These are phyloP conservation scores for Ramaria rubella DNA, from an alignment of 768 basidiomycete genomes.

Conservation along the genomic window DNA sequence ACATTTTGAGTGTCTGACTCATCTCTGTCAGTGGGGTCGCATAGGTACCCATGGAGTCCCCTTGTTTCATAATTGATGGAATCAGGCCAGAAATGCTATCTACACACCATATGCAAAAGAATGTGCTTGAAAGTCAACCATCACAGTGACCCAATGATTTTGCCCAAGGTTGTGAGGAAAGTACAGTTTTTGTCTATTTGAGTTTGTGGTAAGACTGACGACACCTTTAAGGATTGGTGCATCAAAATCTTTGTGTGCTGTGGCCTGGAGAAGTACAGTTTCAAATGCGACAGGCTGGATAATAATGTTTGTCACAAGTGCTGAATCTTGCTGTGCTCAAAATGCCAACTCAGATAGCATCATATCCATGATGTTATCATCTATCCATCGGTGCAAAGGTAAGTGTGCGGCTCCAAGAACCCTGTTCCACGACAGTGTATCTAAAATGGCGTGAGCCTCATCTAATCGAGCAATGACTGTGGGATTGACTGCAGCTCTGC, in stretches of 20 bases:
- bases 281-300: not conserved
- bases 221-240: not conserved
- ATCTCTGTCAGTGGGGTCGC: not conserved
- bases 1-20: not conserved
- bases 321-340: not conserved
- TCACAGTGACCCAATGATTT: not conserved
- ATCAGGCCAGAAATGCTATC: not conserved
- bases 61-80: not conserved
- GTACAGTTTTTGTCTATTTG: not conserved
- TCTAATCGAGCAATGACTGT: not conserved
- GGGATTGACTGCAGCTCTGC: not conserved
- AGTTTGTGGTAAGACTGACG: not conserved
- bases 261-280: not conserved
- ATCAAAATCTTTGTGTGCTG: not conserved
- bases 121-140: not conserved
- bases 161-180: not conserved
- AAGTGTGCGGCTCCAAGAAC: not conserved
- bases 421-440: not conserved
- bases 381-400: not conserved
- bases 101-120: not conserved
- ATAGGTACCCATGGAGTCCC: not conserved
- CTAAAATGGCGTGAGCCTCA: not conserved
- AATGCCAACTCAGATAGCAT: not conserved
- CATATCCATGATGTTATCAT: not conserved
- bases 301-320: not conserved